These are phyloP conservation scores for Globisporangium sylvaticum DNA, from an alignment of 352 stramenopile species.

Conservation along the genomic window DNA sequence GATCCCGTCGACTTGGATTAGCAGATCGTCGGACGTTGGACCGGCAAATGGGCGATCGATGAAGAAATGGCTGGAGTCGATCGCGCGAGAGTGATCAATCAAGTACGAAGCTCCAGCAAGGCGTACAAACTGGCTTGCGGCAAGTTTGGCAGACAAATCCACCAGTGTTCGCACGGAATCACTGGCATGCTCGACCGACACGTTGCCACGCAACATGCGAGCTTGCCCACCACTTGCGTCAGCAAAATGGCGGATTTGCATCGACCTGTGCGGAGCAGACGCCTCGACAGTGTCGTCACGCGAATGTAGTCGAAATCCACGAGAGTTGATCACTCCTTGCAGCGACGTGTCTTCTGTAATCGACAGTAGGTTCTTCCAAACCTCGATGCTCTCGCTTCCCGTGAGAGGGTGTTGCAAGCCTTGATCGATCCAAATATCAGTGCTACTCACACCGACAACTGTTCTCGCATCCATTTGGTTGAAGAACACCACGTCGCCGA, in stretches of 20 bases:
- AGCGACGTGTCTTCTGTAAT: slow-evolving; percentile 44
- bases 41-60: slow-evolving; percentile 48
- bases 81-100: slow-evolving; percentile 30
- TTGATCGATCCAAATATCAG: slow-evolving; percentile 41
- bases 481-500: slow-evolving; percentile 54
- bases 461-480: slow-evolving; percentile 45
- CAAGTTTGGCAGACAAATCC: slow-evolving; percentile 34
- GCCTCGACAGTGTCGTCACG: slow-evolving; percentile 38
- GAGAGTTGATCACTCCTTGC: slow-evolving; percentile 40
- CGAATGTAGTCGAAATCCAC: slow-evolving; percentile 42
- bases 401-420: slow-evolving; percentile 40
- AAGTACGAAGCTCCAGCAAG: slow-evolving; percentile 48
- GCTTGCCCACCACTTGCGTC: slow-evolving; percentile 31
- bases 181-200: slow-evolving; percentile 43
- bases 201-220: slow-evolving; percentile 37
- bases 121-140: slow-evolving; percentile 39
- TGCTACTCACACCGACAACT: slow-evolving; percentile 36
- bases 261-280: slow-evolving; percentile 25
- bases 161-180: slow-evolving; percentile 37
- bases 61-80: slow-evolving; percentile 33
- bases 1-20: slow-evolving; percentile 48
- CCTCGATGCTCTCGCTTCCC: slow-evolving; percentile 40
- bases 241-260: slow-evolving; percentile 53
- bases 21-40: slow-evolving; percentile 42
- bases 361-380: slow-evolving; percentile 39